phyloP scores from a whole-genome alignment of 2,329 filamentous ascomycete genomes.

The Diaporthe citrichinensis region DNA sequence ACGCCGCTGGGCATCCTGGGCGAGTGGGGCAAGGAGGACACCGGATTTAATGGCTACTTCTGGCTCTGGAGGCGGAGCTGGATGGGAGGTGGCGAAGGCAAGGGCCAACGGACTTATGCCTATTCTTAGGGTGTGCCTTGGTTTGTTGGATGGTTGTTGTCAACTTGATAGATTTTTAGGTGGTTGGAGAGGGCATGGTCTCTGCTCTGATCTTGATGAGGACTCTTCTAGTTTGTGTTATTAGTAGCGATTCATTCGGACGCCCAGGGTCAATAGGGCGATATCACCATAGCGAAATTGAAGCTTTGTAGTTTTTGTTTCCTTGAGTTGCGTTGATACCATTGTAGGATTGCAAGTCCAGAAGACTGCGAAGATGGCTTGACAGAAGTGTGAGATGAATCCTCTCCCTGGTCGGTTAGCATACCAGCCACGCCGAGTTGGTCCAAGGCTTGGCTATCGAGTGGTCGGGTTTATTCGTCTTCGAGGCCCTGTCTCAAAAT shows the following conservation, averaged over 20 bases:
- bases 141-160: not conserved
- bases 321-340: not conserved
- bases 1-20: conserved; percentile 50
- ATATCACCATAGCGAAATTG: conserved; percentile 30
- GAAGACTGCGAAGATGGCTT: not conserved
- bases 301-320: not conserved
- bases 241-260: not conserved
- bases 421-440: too few species aligned
- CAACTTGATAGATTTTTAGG: too few species aligned
- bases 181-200: not conserved
- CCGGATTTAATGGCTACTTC: conserved; percentile 40
- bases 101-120: conserved; percentile 32
- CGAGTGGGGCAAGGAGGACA: conserved; percentile 45
- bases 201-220: not conserved
- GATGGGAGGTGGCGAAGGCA: conserved; percentile 33
- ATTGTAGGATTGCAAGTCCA: not conserved
- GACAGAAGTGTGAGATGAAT: not conserved
- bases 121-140: conserved; percentile 22
- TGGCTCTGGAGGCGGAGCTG: conserved; percentile 43
- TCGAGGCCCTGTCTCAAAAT: too few species aligned
- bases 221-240: not conserved
- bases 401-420: too few species aligned
- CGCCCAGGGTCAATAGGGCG: not conserved
- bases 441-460: too few species aligned
- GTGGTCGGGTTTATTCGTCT: too few species aligned